Evolutionary conservation across 2,329 filamentous ascomycete genomes (phyloP).

Genomic region (Cladosporium velox): DNA sequence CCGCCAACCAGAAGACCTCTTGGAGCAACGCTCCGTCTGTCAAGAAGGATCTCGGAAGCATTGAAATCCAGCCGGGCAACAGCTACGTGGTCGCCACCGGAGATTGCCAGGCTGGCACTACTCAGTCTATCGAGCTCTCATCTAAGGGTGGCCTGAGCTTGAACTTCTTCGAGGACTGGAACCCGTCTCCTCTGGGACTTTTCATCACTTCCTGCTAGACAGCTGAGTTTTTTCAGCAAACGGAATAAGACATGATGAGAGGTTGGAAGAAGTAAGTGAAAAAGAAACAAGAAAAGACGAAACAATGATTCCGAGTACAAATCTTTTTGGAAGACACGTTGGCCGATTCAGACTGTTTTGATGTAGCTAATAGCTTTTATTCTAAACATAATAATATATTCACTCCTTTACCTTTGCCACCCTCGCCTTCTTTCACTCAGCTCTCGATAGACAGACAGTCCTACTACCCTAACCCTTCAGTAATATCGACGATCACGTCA

Average conservation of each 20-base stretch:
- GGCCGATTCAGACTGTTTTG: not conserved
- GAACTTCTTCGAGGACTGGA: constrained; percentile 34
- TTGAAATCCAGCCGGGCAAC: constrained; percentile 29
- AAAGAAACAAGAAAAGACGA: not conserved
- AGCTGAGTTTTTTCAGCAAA: no score
- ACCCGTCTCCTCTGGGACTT: constrained; percentile 30
- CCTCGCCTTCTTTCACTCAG: no score
- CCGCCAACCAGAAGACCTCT: constrained; percentile 28
- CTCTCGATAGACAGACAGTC: no score
- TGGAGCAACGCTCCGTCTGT: constrained; percentile 24
- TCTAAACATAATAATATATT: not conserved
- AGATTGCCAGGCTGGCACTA: constrained; percentile 32
- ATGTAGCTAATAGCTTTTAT: not conserved
- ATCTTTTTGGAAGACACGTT: not conserved
- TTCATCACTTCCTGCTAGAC: constrained; percentile 33
- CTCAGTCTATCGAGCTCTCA: constrained; percentile 28
- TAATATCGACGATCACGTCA: no score
- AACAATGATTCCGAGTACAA: not conserved
- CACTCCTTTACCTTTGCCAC: not conserved
- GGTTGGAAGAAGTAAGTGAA: no score
- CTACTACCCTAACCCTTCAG: no score
- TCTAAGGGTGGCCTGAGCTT: constrained; percentile 26
- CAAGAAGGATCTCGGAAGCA: constrained; percentile 15
- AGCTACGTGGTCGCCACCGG: constrained; percentile 32
- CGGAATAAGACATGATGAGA: no score